These are phyloP conservation scores for Fraxinus sp. DNA, from an alignment of 305 asterid species.

Conservation along the genomic window DNA sequence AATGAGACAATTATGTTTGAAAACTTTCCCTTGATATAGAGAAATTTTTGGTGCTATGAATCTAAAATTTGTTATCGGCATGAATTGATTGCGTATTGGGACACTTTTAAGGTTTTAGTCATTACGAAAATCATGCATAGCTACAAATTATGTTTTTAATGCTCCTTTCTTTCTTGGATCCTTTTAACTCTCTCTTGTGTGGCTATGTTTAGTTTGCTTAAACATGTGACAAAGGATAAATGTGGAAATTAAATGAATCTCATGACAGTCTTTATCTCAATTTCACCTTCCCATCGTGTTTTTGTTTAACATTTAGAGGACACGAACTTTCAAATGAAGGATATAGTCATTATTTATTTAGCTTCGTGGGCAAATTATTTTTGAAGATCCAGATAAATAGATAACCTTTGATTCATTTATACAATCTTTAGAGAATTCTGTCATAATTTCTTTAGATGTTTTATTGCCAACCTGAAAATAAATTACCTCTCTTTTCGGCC, in stretches of 20 bases:
- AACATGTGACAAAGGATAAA: neutral
- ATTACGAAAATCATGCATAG: neutral
- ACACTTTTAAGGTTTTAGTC: neutral
- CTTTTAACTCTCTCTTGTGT: neutral
- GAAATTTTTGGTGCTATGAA: neutral
- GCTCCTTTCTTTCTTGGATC: neutral
- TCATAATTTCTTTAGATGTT: neutral
- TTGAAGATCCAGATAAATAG: neutral
- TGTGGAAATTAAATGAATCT: neutral
- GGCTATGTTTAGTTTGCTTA: neutral
- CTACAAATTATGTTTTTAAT: neutral
- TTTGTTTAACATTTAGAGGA: neutral
- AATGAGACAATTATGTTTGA: neutral
- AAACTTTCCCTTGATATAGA: neutral
- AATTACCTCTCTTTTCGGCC: slow-evolving; percentile 6
- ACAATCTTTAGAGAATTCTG: neutral
- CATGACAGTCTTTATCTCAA: neutral
- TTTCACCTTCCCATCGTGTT: neutral
- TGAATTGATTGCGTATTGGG: neutral
- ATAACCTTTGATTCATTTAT: neutral
- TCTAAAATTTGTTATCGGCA: neutral
- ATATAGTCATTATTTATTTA: neutral
- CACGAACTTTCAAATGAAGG: neutral
- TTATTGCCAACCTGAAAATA: neutral
- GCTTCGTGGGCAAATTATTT: neutral